Evolutionary conservation across 441 rosid genomes (phyloP), one percentile per base, ranked within the genome.

Genomic region (Melastoma candidum): DNA sequence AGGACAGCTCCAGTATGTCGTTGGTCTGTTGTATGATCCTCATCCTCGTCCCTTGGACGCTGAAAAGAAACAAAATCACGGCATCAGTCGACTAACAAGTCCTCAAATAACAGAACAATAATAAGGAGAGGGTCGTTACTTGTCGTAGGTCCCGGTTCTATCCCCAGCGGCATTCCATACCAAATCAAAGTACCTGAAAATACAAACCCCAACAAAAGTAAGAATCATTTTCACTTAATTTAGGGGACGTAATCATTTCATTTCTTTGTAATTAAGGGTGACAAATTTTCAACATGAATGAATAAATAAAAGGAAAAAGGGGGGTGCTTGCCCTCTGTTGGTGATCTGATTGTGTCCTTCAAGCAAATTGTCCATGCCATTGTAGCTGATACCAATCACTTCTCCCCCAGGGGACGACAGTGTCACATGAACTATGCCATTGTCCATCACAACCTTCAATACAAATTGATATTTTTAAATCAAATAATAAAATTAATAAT

Each of bases 1-100:
- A 88, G 2, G 97, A 88, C 13, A 88, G 11, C 73, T 88, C 95
- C 11, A 80, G 74, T 56, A 78, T 79, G 25, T 80, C 76, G 54
- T 77, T 74, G 48, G 63, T 76, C 64, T 56, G 64, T 51, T 52
- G 68, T 36, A 83, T 65, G 47, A 89, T 67, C 36, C 47, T 69
- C 60, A 69, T 81, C 1, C 72, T 32, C 4, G 78, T 73, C 51
- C 74, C 80, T 13, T 22, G 57, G 45, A 84, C 51, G 64, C 95
- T 89, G 83, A 51, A 59, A 52, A 50, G 12, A 46, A 11, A 17
- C 11, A 11, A 4, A 32, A 4, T 2, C 25, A 17, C 11, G 22
- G n/a, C 27, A 5, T 26, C 7, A 24, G 3, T 8, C 1, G 11
- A n/a, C 11, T 39, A 3, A 9, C 17, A 54, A 4, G 24, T 14